Conservation (phyloP, 345 rosid species). For the Citrus reticulata region DNA sequence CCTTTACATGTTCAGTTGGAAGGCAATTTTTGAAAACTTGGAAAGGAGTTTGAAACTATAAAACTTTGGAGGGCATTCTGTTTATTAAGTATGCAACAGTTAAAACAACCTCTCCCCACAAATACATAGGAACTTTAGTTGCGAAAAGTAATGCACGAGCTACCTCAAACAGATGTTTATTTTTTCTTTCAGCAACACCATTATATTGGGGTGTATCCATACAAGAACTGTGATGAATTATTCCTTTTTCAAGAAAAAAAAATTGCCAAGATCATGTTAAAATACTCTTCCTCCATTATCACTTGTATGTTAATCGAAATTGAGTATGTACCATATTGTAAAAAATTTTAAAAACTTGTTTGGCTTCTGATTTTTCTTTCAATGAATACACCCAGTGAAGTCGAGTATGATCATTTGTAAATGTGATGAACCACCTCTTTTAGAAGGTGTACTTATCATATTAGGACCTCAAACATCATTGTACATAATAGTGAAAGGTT, state of each 20-base stretch:
- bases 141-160: neutral
- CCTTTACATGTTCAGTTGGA: neutral
- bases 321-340: too few species aligned
- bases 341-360: too few species aligned
- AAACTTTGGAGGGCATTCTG: neutral
- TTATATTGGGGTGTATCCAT: neutral
- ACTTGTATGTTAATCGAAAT: too few species aligned
- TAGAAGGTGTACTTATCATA: too few species aligned
- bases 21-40: too few species aligned
- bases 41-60: neutral
- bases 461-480: too few species aligned
- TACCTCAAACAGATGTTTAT: neutral
- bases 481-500: too few species aligned
- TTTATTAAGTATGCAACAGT: neutral
- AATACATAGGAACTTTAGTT: neutral
- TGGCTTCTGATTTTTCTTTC: too few species aligned
- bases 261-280: neutral
- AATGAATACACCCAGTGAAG: too few species aligned
- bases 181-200: neutral
- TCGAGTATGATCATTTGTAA: too few species aligned
- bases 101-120: neutral
- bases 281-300: neutral
- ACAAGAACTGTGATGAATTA: neutral
- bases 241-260: neutral
- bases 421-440: too few species aligned